Percentiles rank a stretch among this genome's conserved stretches.
Conservation (phyloP, 345 rosid species). For the Combretum micranthum region DNA sequence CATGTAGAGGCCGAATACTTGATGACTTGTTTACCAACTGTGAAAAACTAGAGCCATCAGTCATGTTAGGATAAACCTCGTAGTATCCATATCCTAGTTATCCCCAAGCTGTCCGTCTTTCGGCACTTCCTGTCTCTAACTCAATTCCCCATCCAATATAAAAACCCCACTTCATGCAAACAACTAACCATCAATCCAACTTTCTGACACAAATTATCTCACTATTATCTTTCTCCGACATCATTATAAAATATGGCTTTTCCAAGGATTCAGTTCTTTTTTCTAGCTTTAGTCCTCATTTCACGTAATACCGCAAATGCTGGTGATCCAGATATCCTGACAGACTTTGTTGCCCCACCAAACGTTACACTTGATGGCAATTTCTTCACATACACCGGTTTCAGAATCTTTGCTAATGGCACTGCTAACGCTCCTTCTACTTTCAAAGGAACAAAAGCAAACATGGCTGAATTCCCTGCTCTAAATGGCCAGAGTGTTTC, state of each 20-base stretch:
- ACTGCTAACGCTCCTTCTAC: not conserved
- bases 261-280: not conserved
- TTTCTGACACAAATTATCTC: no score
- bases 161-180: no score
- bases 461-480: conserved; percentile 13
- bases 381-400: conserved; percentile 15
- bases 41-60: no score
- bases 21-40: no score
- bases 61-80: no score
- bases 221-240: not conserved
- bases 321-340: conserved; percentile 14
- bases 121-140: no score
- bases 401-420: not conserved
- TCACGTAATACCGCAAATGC: not conserved
- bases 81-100: no score
- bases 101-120: no score
- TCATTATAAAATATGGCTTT: conserved; percentile 1
- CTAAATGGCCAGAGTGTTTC: conserved; percentile 22
- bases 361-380: conserved; percentile 5
- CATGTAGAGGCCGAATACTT: no score
- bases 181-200: no score
- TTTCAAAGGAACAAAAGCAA: conserved; percentile 10
- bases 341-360: conserved; percentile 16
- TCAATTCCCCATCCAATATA: no score
- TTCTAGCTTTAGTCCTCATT: not conserved